phyloP scores from a whole-genome alignment of 805 yeast species.

The Yarrowia porcina region DNA sequence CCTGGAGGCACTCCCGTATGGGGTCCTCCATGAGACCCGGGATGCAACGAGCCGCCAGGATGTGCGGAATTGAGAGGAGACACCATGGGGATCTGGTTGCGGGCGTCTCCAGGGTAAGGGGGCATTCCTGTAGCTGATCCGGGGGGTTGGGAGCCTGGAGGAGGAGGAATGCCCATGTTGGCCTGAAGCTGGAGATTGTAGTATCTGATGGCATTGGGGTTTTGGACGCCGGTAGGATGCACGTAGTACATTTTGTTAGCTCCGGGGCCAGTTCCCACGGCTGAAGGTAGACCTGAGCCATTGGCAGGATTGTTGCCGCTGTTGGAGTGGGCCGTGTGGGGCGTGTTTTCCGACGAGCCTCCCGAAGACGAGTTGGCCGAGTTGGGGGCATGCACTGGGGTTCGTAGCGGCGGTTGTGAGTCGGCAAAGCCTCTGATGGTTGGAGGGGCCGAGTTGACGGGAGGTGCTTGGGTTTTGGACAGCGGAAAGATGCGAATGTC shows the following conservation, averaged over 20 bases:
- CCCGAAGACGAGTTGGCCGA: constrained; percentile 19
- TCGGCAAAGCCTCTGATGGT: neutral
- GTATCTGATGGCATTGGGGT: constrained; percentile 23
- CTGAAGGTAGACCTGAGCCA: neutral
- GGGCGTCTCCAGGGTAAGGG: constrained; percentile 7
- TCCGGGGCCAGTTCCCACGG: neutral
- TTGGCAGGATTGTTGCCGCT: neutral
- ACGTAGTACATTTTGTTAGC: constrained; percentile 3
- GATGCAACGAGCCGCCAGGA: neutral
- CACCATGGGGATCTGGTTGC: constrained; percentile 9
- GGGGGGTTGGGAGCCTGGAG: constrained; percentile 5
- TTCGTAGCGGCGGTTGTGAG: neutral
- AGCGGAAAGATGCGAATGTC: constrained; percentile 21
- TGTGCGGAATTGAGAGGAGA: constrained; percentile 18
- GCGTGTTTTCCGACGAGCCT: constrained; percentile 10
- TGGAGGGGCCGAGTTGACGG: constrained; percentile 21
- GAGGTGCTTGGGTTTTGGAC: constrained; percentile 2
- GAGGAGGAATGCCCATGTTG: constrained; percentile 19
- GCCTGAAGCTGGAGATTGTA: constrained; percentile 20
- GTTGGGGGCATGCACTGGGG: constrained; percentile 24
- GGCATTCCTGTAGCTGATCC: constrained; percentile 6
- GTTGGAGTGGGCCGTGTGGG: constrained; percentile 21
- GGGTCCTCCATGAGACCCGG: neutral
- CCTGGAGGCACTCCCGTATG: constrained; percentile 1
- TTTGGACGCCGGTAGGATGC: constrained; percentile 19